phyloP scores from a whole-genome alignment of 2,329 filamentous ascomycete genomes.

The Aspergillus pseudotamarii region DNA sequence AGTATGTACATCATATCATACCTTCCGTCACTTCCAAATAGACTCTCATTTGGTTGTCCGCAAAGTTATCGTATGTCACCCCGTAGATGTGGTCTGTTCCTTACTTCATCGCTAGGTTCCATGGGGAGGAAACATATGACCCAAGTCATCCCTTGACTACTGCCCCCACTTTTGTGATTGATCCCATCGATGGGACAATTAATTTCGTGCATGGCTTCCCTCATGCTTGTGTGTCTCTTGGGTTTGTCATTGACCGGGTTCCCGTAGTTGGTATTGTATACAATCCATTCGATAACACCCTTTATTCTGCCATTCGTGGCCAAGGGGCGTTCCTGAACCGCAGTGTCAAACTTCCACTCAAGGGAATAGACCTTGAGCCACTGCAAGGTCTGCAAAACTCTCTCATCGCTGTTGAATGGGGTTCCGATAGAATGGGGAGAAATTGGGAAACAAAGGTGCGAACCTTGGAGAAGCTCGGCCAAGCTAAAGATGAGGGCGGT shows the following conservation, averaged over 20 bases:
- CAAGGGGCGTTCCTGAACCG: slow-evolving; percentile 55
- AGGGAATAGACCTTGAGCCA: slow-evolving; percentile 44
- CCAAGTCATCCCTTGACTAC: slow-evolving; percentile 55
- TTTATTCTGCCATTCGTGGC: slow-evolving; percentile 60
- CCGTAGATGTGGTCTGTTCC: not conserved
- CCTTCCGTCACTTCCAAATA: not conserved
- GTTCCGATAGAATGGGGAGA: slow-evolving; percentile 57
- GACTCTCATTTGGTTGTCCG: not conserved
- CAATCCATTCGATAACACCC: slow-evolving; percentile 60
- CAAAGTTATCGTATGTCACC: not conserved
- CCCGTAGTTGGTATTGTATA: slow-evolving; percentile 63
- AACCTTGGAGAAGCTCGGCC: slow-evolving; percentile 55
- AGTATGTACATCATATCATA: slow-evolving; percentile 38
- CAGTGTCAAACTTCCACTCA: slow-evolving; percentile 49
- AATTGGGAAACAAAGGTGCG: slow-evolving; percentile 61
- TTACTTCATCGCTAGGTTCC: slow-evolving; percentile 43
- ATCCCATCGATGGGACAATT: slow-evolving; percentile 67
- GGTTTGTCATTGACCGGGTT: slow-evolving; percentile 53
- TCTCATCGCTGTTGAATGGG: slow-evolving; percentile 64
- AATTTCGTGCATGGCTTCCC: slow-evolving; percentile 67
- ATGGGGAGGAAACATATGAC: slow-evolving; percentile 64
- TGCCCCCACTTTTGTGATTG: slow-evolving; percentile 63
- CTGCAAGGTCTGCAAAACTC: slow-evolving; percentile 54
- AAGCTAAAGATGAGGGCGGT: slow-evolving; percentile 57
- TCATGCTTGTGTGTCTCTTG: slow-evolving; percentile 62